Evolutionary conservation across 768 basidiomycete genomes (phyloP), one percentile per base, ranked within the genome.

Genomic region (Russula sp.): DNA sequence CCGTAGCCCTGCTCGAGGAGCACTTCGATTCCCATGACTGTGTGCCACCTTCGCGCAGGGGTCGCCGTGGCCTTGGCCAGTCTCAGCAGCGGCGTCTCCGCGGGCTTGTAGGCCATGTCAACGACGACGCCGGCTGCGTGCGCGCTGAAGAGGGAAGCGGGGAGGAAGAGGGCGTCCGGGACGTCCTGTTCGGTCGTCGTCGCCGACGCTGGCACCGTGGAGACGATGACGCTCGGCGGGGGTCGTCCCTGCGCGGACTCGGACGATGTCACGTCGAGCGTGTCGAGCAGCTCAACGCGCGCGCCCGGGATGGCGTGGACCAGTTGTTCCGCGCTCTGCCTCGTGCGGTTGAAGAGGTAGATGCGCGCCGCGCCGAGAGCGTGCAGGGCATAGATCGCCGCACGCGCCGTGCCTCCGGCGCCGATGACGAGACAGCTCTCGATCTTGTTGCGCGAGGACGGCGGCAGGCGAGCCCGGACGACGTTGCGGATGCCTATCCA

Each of bases 91-190:
- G 94, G 87, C 14, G 96, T 98, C 67, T 84, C 80, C 3, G 86
- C 82, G 0, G 95, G 97, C 67, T 87, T 87, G 72, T 98, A 98
- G 20, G 95, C 93, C 88, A 97, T 90, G 68, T 99, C 97, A 11
- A 98, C 79, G 11, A 94, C 87, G 3, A 89, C 81, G 3, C 85
- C 85, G 1, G 2, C 25, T 3, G 87, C 87, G n/a, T 78, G 76
- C 46, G 74, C 71, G 9, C 70, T 73, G 66, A 93, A 87, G 22
- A 97, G 69, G 13, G 77, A 74, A 8, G 66, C 59, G 3, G 88
- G 80, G 13, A 95, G 76, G 41, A 76, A 72, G 18, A 91, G 73
- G 11, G 76, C 73, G 20, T 72, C 71, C 18, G 42, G 14, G 9
- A 46, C 54, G 14, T 69, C 61, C 8, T 65, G 59, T 11, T 75